Base-by-base conservation (phyloP, 2,329 filamentous ascomycete species). In the Fusarium chaquense region DNA sequence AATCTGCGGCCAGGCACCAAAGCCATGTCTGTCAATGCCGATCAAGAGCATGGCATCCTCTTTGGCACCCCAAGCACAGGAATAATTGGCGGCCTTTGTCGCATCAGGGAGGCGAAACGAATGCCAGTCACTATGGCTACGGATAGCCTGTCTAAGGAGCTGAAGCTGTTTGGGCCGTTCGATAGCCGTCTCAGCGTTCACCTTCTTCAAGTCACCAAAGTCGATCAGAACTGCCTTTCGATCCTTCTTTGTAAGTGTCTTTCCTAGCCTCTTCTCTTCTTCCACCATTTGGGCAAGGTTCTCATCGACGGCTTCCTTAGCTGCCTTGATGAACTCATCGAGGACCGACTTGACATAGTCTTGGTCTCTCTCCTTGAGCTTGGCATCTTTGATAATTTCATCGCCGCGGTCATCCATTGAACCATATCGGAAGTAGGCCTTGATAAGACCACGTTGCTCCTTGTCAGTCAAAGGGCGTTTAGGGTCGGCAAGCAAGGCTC, bases 1-100 rank as follows among this genome's bases (percentile, higher is more conserved):
- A 74, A 99, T 98, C 73, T 94, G 91, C 3, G 91, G 88, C 96
- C 96, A 99, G 4, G 95, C 94, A 59, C 97, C 97, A 76, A 97
- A 98, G 3, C 96, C 96, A 77, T 99, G 95, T 58, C 91, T 90
- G 72, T 94, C 90, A 70, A 99, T 97, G 63, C 96, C 96, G 41
- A 98, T 89, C 58, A 97, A 92, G 49, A 99, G 89, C 96, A 99
- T 99, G 53, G 93, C 96, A 78, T 99, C 96, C 80, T 99, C 96
- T 65, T 92, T 91, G 3, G 93, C 90, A 53, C 94, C 94, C 96
- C 96, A 99, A 28, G 92, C 85, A 76, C 94, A 98, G 45, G 90
- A 93, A 80, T 98, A 99, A 75, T 93, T 91, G 4, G 96, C 94
- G 24, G 91, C 90, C 78, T 99, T 99, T 15, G 93, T 94, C 4